phyloP scores from a whole-genome alignment of 768 basidiomycete genomes.

The Dioszegia aurantiaca region DNA sequence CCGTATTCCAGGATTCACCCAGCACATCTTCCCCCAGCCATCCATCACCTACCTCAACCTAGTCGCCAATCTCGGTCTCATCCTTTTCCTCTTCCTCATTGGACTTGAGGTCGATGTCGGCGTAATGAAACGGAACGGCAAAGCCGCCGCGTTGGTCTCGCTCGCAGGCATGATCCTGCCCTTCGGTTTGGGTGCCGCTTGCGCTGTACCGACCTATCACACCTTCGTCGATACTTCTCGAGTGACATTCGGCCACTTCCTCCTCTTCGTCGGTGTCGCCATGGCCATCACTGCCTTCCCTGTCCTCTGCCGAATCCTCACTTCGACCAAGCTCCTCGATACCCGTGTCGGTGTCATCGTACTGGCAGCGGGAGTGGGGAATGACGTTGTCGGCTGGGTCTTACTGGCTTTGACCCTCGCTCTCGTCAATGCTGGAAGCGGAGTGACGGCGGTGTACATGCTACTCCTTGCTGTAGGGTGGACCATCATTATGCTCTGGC shows the following conservation, averaged over 20 bases:
- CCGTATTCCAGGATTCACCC: constrained; percentile 72
- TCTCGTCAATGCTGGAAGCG: constrained; percentile 71
- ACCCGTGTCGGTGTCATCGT: constrained; percentile 80
- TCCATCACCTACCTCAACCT: constrained; percentile 68
- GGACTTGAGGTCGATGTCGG: constrained; percentile 78
- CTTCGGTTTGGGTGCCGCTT: constrained; percentile 73
- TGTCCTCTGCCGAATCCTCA: constrained; percentile 62
- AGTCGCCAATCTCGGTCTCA: constrained; percentile 66
- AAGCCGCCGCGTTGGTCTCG: constrained; percentile 62
- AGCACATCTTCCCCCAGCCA: constrained; percentile 72
- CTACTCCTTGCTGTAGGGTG: constrained; percentile 68
- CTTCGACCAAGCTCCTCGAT: constrained; percentile 74
- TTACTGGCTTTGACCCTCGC: constrained; percentile 79
- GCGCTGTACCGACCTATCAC: constrained; percentile 70
- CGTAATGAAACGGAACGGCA: constrained; percentile 64
- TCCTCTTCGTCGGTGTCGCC: constrained; percentile 80
- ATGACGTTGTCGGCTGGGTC: constrained; percentile 77
- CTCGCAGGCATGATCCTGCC: constrained; percentile 70
- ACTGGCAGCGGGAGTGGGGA: constrained; percentile 79
- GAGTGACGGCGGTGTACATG: constrained; percentile 74
- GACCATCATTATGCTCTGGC: constrained; percentile 65
- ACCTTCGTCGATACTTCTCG: constrained; percentile 59
- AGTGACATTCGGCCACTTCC: constrained; percentile 74
- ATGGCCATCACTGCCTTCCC: constrained; percentile 68
- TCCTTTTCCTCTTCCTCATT: constrained; percentile 67